These are phyloP conservation scores for Starmera amethionina DNA, from an alignment of 805 yeast genomes.

Conservation along the genomic window DNA sequence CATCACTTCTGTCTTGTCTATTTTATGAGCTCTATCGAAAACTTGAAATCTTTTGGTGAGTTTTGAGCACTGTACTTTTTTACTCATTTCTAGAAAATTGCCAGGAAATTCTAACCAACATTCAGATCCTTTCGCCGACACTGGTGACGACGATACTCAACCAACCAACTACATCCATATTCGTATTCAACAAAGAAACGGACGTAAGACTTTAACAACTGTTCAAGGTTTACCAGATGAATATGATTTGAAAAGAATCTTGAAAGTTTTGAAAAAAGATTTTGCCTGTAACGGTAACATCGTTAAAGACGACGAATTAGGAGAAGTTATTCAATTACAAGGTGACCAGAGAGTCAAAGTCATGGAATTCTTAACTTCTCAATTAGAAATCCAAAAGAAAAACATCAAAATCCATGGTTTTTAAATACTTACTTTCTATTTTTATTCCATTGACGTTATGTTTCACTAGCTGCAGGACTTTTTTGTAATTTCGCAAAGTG, in stretches of 20 bases:
- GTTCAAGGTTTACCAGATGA: constrained; percentile 96
- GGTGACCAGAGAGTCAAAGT: constrained; percentile 98
- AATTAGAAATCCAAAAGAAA: constrained; percentile 86
- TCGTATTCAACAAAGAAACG: constrained; percentile 99
- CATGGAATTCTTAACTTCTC: constrained; percentile 80
- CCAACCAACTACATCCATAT: constrained; percentile 93
- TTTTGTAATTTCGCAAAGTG: no score
- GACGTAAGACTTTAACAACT: constrained; percentile 96
- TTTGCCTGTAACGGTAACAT: constrained; percentile 98
- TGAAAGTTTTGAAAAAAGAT: constrained; percentile 92
- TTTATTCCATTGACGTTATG: no score
- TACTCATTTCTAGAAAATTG: background rate
- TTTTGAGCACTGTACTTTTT: constrained; percentile 3
- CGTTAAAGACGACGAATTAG: constrained; percentile 92
- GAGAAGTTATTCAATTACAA: constrained; percentile 95
- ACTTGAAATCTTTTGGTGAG: constrained; percentile 67
- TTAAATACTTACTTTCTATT: constrained; percentile 28
- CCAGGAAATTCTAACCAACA: background rate
- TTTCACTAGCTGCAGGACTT: no score
- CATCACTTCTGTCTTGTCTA: background rate
- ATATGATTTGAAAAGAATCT: constrained; percentile 87
- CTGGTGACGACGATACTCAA: constrained; percentile 98
- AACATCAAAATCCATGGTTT: constrained; percentile 98
- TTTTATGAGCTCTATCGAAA: constrained; percentile 84
- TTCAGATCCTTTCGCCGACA: constrained; percentile 96